Base-by-base conservation (phyloP, 768 basidiomycete genomes). In the Mycena kentingensis region DNA sequence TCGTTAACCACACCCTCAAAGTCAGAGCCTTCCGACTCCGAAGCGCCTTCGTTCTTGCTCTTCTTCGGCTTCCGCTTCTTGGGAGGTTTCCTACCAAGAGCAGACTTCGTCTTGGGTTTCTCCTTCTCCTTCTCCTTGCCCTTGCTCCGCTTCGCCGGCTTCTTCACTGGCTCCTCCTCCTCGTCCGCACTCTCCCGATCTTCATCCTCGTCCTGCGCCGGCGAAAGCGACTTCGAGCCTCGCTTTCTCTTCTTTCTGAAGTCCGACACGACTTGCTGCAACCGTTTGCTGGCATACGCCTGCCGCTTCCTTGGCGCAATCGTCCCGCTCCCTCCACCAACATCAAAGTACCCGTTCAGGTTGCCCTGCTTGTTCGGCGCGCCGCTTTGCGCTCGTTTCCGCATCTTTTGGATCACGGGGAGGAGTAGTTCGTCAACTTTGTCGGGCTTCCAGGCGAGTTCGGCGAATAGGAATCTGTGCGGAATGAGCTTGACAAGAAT, bases 341-440 rank as follows among this genome's bases (percentile, higher is more conserved):
- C 72, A 59, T 88, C 88, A 63, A 97, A 82, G 70, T 85, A 96
- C 0, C 80, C 77, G 47, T 81, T 82, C 29, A 98, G 71, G 44
- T 83, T 89, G 10, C 85, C 82, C 65, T 98, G 94, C 61, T 78
- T 84, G 67, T 90, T 93, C 42, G 83, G 52, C 1, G 84, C 79
- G 37, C 80, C 82, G 3, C 75, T 77, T 81, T 89, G 61, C 19
- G 26, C 29, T 22, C 93, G 87, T 63, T 87, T 87, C 57, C 83
- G 87, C 76, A 96, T 88, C 61, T 83, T 89, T 60, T 90, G 92
- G 37, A 98, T 90, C 62, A 97, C 92, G 15, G 95, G 95, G 38
- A 93, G 72, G n/a, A 98, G 73, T 25, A 93, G 77, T 44, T 96
- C 93, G 63, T 97, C 92, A 0, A 93, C 91, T 71, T 96, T 97